Evolutionary conservation across 2,329 filamentous ascomycete genomes (phyloP).

Genomic region (Endocalyx cinctus): DNA sequence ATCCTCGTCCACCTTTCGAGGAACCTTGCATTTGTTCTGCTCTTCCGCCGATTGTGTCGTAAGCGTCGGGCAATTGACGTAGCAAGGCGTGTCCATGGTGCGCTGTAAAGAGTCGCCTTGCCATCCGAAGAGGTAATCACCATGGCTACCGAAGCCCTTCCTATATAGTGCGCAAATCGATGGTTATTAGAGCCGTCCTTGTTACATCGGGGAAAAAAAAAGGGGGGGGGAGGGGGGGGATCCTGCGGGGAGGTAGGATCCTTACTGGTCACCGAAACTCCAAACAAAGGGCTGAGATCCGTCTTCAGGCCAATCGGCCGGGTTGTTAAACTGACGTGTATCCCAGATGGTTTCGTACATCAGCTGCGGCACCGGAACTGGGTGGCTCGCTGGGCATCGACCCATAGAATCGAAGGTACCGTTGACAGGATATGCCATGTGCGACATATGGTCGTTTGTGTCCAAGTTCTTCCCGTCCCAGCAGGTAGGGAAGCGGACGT

Average conservation of each 20-base stretch:
- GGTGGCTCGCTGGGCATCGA: slow-evolving; percentile 32
- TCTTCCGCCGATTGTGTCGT: slow-evolving; percentile 26
- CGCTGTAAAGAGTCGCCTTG: slow-evolving; percentile 31
- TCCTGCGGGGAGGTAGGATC: neutral
- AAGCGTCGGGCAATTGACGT: slow-evolving; percentile 27
- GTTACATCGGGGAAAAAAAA: too few relatives aligned
- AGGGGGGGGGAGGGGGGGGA: too few relatives aligned
- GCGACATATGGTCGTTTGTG: slow-evolving; percentile 35
- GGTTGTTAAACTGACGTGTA: slow-evolving; percentile 30
- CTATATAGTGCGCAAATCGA: slow-evolving; percentile 9
- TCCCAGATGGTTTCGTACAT: slow-evolving; percentile 37
- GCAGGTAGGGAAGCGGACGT: slow-evolving; percentile 40
- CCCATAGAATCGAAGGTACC: slow-evolving; percentile 31
- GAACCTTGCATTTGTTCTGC: slow-evolving; percentile 29
- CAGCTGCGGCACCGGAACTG: slow-evolving; percentile 34
- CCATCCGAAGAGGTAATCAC: slow-evolving; percentile 38
- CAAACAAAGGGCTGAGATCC: slow-evolving; percentile 31
- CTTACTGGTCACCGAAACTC: slow-evolving; percentile 25
- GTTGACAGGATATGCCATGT: slow-evolving; percentile 36
- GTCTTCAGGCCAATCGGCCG: slow-evolving; percentile 32
- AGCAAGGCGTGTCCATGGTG: slow-evolving; percentile 29
- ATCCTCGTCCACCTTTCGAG: slow-evolving; percentile 24
- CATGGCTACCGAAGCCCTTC: slow-evolving; percentile 30
- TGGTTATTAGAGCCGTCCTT: too few relatives aligned
- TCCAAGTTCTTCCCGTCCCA: slow-evolving; percentile 43